Evolutionary conservation across 352 stramenopile genomes (phyloP).

Genomic region (Phytophthora cactorum): DNA sequence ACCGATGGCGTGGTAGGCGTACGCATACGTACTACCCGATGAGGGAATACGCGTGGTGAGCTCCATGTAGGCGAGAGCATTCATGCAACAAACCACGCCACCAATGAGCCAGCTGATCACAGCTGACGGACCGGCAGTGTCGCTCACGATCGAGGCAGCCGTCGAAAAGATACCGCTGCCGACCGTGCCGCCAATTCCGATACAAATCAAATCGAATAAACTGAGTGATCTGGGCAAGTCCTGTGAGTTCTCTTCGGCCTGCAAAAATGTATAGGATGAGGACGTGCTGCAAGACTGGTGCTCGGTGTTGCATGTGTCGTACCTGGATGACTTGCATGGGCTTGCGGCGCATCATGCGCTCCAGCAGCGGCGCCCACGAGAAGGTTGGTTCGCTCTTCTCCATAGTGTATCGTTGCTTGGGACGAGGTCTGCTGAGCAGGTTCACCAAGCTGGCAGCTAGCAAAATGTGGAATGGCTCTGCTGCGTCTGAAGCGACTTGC

Average conservation of each 20-base stretch:
- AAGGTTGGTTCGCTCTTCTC: slow-evolving; percentile 20
- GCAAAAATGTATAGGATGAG: background rate
- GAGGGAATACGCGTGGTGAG: slow-evolving; percentile 78
- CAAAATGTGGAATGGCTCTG: slow-evolving; percentile 30
- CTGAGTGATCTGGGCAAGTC: slow-evolving; percentile 53
- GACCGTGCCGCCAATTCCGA: slow-evolving; percentile 82
- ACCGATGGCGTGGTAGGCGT: slow-evolving; percentile 87
- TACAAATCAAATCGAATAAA: slow-evolving; percentile 80
- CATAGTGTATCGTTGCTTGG: slow-evolving; percentile 20
- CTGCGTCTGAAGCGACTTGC: slow-evolving; percentile 11
- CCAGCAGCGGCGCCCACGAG: slow-evolving; percentile 25
- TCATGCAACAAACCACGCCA: slow-evolving; percentile 73
- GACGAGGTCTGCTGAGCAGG: slow-evolving; percentile 12
- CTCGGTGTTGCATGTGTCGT: background rate
- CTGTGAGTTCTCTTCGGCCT: slow-evolving; percentile 49
- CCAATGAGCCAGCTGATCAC: slow-evolving; percentile 77
- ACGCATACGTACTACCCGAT: slow-evolving; percentile 88
- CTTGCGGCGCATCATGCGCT: slow-evolving; percentile 51
- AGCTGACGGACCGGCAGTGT: slow-evolving; percentile 74
- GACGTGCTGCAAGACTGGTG: background rate
- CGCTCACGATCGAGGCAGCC: slow-evolving; percentile 66
- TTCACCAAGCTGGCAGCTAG: slow-evolving; percentile 16
- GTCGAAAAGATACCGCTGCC: slow-evolving; percentile 62
- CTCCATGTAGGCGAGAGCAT: slow-evolving; percentile 85
- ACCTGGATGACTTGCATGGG: slow-evolving; percentile 53